Evolutionary conservation across 306 rosid genomes (phyloP), one percentile per base, ranked within the genome.

Genomic region (Hippophae tibetana): DNA sequence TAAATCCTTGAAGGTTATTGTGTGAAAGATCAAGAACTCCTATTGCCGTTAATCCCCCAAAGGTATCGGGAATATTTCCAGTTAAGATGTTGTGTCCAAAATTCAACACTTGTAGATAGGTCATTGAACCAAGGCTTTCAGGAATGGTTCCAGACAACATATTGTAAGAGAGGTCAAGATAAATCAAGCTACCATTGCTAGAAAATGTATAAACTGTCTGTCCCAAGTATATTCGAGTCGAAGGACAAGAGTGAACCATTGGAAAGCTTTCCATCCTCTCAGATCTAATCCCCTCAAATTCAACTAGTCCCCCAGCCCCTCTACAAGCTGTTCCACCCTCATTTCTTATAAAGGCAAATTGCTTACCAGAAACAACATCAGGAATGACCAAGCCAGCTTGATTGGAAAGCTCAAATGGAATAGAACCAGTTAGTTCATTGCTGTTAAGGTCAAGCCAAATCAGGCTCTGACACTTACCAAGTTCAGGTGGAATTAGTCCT

Each of bases 291-390:
- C 82, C 95, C 52, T 76, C 86, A 58, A 86, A 81, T 53, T 83
- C 90, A 55, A 86, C 79, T 10, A 86, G 69, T 42, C 95, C 90
- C 52, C 95, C 95, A 1, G 95, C 90, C 11, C 95, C 95, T 73
- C 87, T 72, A 58, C 95, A 86, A 52, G 76, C 76, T 48, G 87
- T 81, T 47, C 95, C 89, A 5, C 89, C 95, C 63, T 86, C 95
- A 56, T 83, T 86, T 69, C 90, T 86, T 43, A 86, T 84, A 64
- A 83, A 86, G 43, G 72, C 95, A 81, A 81, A 86, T 48, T 81
- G 84, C 70, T 86, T 86, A 57, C 95, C 90, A 1, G 95, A 81
- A 60, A 78, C 90, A 56, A 67, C 63, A 11, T 86, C 86, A 2
- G 86, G 79, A 61, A 56, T 8, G 49, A 86, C 79, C 57, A 72